Conservation (phyloP, 2,329 filamentous ascomycete genomes). For the Pseudocercospora cruenta region DNA sequence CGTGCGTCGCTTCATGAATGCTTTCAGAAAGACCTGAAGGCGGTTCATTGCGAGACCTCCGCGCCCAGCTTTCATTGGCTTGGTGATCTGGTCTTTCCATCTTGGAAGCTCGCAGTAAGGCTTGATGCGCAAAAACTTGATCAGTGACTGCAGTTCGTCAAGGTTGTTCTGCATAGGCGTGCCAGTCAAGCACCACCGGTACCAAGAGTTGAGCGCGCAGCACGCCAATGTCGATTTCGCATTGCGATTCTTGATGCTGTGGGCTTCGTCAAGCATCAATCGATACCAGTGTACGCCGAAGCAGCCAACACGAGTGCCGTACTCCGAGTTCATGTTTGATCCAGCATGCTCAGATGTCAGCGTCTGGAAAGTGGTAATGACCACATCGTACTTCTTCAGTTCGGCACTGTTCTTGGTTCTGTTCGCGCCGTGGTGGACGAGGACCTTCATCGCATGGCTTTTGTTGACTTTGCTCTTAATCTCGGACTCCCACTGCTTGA, state of each 20-base stretch:
- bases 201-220: conserved; percentile 80
- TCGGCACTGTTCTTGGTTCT: conserved; percentile 78
- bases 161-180: conserved; percentile 99
- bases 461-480: conserved; percentile 78
- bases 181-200: conserved; percentile 93
- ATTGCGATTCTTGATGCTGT: conserved; percentile 97
- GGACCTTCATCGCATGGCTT: conserved; percentile 74
- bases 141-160: conserved; percentile 90
- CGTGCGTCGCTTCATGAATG: conserved; percentile 98
- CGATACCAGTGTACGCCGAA: conserved; percentile 95
- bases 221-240: conserved; percentile 94
- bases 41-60: conserved; percentile 87
- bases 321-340: conserved; percentile 63
- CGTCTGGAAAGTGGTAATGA: conserved; percentile 96
- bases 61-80: conserved; percentile 85
- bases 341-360: conserved; percentile 85
- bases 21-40: conserved; percentile 80
- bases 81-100: conserved; percentile 91
- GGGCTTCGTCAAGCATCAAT: conserved; percentile 92
- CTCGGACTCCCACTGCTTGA: conserved; percentile 96
- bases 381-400: conserved; percentile 84
- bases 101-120: conserved; percentile 83
- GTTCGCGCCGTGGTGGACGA: conserved; percentile 86
- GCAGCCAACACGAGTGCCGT: conserved; percentile 74
- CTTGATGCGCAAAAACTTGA: conserved; percentile 88